Evolutionary conservation across 2,329 filamentous ascomycete species (phyloP), one percentile per base, ranked within the genome.

Genomic region (Pyrenophora graminea): DNA sequence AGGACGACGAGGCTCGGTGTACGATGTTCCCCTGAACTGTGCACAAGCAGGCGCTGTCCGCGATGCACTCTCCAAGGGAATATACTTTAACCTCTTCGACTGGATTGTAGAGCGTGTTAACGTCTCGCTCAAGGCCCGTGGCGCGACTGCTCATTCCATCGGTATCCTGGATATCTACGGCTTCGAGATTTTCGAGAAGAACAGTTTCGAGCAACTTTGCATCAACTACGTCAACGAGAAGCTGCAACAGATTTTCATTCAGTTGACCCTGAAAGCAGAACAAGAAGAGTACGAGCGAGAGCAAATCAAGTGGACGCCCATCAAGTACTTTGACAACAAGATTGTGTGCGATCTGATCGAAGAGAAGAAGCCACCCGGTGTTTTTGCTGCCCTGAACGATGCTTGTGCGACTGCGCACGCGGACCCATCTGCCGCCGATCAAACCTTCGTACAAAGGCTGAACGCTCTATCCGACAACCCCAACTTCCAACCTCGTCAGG

Each of bases 191-290:
- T 99, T 99, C 65, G 92, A 99, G 63, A 85, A 90, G 67, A 99
- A 99, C 78, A 97, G 93, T 78, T 99, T 99, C 67, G 94, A 99
- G 73, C 94, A 99, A 74, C 82, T 99, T 5, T 99, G 94, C 79
- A 99, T 99, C 82, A 99, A 99, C 76, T 99, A 99, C 76, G 97
- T 95, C 55, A 99, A 99, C 75, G 94, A 99, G 74, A 99, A 97
- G 74, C 84, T 99, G 51, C 94, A 99, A 76, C 94, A 99, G 70
- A 97, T 99, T 67, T 99, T 99, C 72, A 99, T 99, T 63, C 94
- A 99, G 74, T 80, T 99, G 64, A 99, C 94, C 0, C 76, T 99
- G 56, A 96, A 96, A 79, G 88, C 94, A 0, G 94, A 99, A 73
- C 94, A 99, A 77, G 94, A 99, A 64, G 94, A 99, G 73, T 99